Evolutionary conservation across 1,139 yeast species (phyloP).

Genomic region (Geotrichum siamense): DNA sequence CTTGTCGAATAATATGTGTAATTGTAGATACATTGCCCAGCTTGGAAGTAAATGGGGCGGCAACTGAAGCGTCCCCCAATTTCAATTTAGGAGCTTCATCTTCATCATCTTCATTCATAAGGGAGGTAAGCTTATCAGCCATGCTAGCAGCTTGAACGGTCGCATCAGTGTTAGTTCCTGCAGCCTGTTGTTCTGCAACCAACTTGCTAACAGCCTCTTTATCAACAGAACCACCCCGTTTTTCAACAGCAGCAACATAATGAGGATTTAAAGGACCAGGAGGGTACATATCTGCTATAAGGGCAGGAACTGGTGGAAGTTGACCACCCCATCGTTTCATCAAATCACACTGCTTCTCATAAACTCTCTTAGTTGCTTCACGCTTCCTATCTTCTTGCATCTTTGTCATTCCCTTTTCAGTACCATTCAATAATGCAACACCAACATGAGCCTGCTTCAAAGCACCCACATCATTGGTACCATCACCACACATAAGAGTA

Average conservation of each 20-base stretch:
- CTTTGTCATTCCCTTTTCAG: slow-evolving; percentile 89
- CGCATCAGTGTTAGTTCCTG: slow-evolving; percentile 26
- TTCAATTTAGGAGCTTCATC: slow-evolving; percentile 89
- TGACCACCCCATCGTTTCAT: slow-evolving; percentile 64
- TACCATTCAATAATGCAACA: slow-evolving; percentile 93
- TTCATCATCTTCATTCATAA: slow-evolving; percentile 59
- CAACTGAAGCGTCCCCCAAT: slow-evolving; percentile 97
- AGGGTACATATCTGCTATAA: slow-evolving; percentile 90
- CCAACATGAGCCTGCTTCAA: slow-evolving; percentile 97
- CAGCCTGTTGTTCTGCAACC: slow-evolving; percentile 28
- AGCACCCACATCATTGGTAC: slow-evolving; percentile 99
- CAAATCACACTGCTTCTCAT: slow-evolving; percentile 75
- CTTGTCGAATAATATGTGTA: slow-evolving; percentile 91
- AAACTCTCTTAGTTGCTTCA: slow-evolving; percentile 59
- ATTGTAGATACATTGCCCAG: slow-evolving; percentile 89
- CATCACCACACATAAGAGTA: slow-evolving; percentile 99
- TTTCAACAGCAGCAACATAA: slow-evolving; percentile 77
- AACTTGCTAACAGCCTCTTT: slow-evolving; percentile 48
- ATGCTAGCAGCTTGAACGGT: slow-evolving; percentile 46
- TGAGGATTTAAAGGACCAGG: slow-evolving; percentile 92
- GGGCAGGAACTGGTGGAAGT: slow-evolving; percentile 76
- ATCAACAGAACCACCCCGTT: slow-evolving; percentile 57
- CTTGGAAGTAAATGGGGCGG: slow-evolving; percentile 97
- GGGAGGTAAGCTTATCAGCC: slow-evolving; percentile 65
- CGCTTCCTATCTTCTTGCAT: slow-evolving; percentile 73